phyloP scores from a whole-genome alignment of 2,329 filamentous ascomycete genomes.

The Aciculosporium take region DNA sequence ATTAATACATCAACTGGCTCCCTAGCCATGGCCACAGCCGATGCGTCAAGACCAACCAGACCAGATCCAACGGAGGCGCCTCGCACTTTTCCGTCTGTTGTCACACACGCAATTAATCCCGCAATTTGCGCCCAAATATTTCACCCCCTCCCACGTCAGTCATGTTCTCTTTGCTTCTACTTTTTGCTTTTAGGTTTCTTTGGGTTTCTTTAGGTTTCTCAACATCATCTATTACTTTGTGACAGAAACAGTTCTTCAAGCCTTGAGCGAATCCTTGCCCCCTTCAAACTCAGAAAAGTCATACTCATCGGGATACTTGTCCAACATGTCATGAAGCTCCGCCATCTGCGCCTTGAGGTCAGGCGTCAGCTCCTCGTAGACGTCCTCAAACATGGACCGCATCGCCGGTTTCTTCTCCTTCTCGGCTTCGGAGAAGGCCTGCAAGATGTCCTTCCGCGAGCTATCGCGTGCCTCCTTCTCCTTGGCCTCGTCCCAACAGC shows the following conservation, averaged over 20 bases:
- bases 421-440: conserved; percentile 73
- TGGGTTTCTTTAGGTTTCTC: too few relatives aligned
- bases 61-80: too few relatives aligned
- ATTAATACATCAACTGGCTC: too few relatives aligned
- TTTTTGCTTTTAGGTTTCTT: too few relatives aligned
- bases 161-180: too few relatives aligned
- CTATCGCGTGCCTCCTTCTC: conserved; percentile 58
- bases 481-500: conserved; percentile 70
- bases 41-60: too few relatives aligned
- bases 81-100: too few relatives aligned
- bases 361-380: conserved; percentile 78
- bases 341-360: conserved; percentile 58
- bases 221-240: too few relatives aligned
- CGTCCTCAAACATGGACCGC: conserved; percentile 63
- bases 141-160: too few relatives aligned
- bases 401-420: conserved; percentile 66
- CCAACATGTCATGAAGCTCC: conserved; percentile 61
- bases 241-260: conserved; percentile 6
- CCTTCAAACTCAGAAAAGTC: conserved; percentile 65
- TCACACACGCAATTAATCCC: too few relatives aligned
- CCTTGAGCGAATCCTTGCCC: conserved; percentile 48
- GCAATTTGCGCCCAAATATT: too few relatives aligned
- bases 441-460: conserved; percentile 61
- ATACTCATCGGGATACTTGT: conserved; percentile 86
- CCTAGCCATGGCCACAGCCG: too few relatives aligned